Percentiles rank a stretch among this genome's conserved stretches.
Conservation (phyloP, 2,329 filamentous ascomycete species). For the Thielaviopsis musarum region DNA sequence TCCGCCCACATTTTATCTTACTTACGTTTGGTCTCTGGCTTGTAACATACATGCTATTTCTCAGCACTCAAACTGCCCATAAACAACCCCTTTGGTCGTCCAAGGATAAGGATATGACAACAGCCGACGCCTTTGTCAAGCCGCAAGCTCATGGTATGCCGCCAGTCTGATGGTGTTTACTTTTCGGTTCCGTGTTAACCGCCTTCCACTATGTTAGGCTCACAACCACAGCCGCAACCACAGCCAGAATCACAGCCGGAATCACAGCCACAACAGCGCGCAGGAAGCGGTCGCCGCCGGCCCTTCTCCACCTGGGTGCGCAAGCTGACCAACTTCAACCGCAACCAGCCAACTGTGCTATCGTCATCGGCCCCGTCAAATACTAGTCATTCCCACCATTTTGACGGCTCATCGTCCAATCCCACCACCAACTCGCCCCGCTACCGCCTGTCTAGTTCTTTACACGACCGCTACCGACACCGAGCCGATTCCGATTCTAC, state of each 20-base stretch:
- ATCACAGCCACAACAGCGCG: conserved; percentile 5
- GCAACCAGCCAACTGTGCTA: conserved; percentile 33
- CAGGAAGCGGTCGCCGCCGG: conserved; percentile 40
- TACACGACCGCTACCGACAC: conserved; percentile 6
- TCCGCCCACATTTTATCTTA: not conserved
- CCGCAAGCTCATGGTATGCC: conserved; percentile 16
- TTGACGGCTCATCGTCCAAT: not conserved
- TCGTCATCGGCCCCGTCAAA: conserved; percentile 27
- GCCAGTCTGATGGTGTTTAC: not conserved
- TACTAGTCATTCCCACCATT: conserved; percentile 15
- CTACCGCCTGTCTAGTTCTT: conserved; percentile 2
- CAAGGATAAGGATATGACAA: conserved; percentile 14
- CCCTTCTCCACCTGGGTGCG: conserved; percentile 92
- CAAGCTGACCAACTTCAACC: conserved; percentile 77
- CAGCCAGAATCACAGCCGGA: not conserved
- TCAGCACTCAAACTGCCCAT: not conserved
- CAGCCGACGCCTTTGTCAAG: conserved; percentile 13
- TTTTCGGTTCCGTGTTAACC: not conserved
- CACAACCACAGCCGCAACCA: conserved; percentile 1
- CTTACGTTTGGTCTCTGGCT: not conserved
- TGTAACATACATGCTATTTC: not conserved
- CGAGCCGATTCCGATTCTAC: conserved; percentile 6
- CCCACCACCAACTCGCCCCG: not conserved
- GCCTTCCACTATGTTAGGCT: not conserved
- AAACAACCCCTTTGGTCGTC: not conserved